phyloP scores from a whole-genome alignment of 306 rosid species.

The Prunus mira region DNA sequence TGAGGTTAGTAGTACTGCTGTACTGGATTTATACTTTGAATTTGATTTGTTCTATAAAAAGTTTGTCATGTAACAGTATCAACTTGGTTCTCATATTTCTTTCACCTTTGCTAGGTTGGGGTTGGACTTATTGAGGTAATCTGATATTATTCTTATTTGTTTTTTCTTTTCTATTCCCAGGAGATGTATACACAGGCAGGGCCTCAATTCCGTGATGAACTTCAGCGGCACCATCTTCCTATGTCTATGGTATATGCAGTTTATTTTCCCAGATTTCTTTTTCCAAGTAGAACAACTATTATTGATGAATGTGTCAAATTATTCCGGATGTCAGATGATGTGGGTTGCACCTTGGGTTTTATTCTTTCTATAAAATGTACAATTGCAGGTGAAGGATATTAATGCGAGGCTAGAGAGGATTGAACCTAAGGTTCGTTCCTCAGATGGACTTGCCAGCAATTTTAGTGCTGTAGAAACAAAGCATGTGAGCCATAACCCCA shows the following conservation, averaged over 20 bases:
- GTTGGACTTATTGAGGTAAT: neutral
- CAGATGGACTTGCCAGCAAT: constrained; percentile 65
- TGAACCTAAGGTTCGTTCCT: constrained; percentile 70
- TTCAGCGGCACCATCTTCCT: constrained; percentile 88
- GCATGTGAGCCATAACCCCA: constrained; percentile 51
- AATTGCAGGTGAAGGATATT: constrained; percentile 83
- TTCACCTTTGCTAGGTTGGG: neutral
- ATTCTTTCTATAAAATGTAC: neutral
- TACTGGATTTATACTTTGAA: neutral
- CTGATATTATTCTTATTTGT: neutral
- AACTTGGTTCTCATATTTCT: neutral
- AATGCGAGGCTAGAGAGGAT: constrained; percentile 94
- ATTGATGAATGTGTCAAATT: neutral
- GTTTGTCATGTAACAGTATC: neutral
- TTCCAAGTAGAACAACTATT: neutral
- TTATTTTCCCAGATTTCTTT: neutral
- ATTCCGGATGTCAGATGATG: neutral
- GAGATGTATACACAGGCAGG: constrained; percentile 98
- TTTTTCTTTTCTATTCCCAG: constrained; percentile 36
- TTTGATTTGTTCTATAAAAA: neutral
- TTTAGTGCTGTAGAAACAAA: constrained; percentile 67
- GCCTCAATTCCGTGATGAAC: constrained; percentile 89
- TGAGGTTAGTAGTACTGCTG: constrained; percentile 61
- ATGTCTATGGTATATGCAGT: constrained; percentile 54
- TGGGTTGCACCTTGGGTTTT: neutral